These are phyloP conservation scores for Physaria fendleri DNA, from an alignment of 345 rosid species.

Conservation along the genomic window DNA sequence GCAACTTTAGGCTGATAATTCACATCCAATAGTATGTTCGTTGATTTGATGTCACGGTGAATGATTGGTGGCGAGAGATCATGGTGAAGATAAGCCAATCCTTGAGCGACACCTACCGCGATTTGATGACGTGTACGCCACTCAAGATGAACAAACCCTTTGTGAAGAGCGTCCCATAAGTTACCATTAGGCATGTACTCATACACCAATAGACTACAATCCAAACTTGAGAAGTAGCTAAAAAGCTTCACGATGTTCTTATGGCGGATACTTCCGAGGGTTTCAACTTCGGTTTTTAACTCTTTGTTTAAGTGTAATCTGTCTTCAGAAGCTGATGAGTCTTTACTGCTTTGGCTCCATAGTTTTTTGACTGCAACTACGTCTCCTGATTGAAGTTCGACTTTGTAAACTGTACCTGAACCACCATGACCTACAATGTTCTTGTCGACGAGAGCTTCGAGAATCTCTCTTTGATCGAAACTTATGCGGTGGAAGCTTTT, in stretches of 20 bases:
- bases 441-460: constrained; percentile 61
- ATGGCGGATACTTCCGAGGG: constrained; percentile 77
- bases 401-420: constrained; percentile 72
- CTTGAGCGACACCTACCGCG: constrained; percentile 88
- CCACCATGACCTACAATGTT: constrained; percentile 92
- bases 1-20: constrained; percentile 84
- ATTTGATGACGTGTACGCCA: constrained; percentile 89
- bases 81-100: constrained; percentile 87
- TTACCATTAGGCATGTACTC: constrained; percentile 94
- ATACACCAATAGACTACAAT: constrained; percentile 64
- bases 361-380: constrained; percentile 82
- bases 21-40: constrained; percentile 71
- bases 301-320: constrained; percentile 43
- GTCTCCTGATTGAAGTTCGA: constrained; percentile 54
- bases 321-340: constrained; percentile 44
- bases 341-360: constrained; percentile 55
- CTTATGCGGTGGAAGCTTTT: constrained; percentile 82
- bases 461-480: constrained; percentile 66
- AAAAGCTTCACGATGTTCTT: constrained; percentile 84
- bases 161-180: constrained; percentile 83
- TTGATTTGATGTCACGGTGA: constrained; percentile 90
- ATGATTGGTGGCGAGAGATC: constrained; percentile 67
- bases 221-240: constrained; percentile 67
- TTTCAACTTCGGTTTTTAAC: constrained; percentile 83
- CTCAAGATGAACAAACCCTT: constrained; percentile 46